A percentile compares a stretch with the other conserved stretches of the same genome.
These are phyloP conservation scores for Trametes versicolor DNA, from an alignment of 1,284 basidiomycete species.

Conservation along the genomic window DNA sequence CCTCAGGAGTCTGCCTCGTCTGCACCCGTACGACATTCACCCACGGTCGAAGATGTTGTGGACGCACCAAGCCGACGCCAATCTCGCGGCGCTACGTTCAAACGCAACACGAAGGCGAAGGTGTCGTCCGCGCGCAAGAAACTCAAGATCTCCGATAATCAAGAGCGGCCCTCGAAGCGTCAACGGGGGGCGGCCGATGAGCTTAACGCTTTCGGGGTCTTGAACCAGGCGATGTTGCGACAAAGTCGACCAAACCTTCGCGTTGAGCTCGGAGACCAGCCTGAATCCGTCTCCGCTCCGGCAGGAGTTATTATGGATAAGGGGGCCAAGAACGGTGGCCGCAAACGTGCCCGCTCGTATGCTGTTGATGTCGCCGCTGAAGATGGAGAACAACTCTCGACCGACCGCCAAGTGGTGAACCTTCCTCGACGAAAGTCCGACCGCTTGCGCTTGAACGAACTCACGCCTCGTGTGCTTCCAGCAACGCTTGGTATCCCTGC, in stretches of 20 bases:
- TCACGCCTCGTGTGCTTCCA: background rate
- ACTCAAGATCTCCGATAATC: slow-evolving; percentile 1
- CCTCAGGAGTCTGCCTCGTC: background rate
- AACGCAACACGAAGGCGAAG: slow-evolving; percentile 3
- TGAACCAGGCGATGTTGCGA: slow-evolving; percentile 13
- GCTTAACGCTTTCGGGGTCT: slow-evolving; percentile 1
- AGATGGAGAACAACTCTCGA: background rate
- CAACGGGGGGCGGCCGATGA: slow-evolving; percentile 14
- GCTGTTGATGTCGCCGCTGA: too few species aligned
- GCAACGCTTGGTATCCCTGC: slow-evolving; percentile 20
- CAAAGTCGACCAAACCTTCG: background rate
- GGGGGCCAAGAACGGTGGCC: background rate
- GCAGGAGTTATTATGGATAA: background rate
- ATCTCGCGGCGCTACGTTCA: background rate
- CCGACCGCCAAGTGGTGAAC: slow-evolving; percentile 7
- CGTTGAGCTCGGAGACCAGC: background rate
- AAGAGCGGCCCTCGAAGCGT: slow-evolving; percentile 19
- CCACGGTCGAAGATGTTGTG: background rate
- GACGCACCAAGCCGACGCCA: background rate
- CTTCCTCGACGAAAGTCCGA: slow-evolving; percentile 5
- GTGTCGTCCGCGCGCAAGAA: slow-evolving; percentile 9
- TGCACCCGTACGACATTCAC: background rate
- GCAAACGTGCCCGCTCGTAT: slow-evolving; percentile 2
- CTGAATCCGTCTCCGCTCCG: background rate
- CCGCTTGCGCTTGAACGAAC: slow-evolving; percentile 4